These are phyloP conservation scores for Aspergillus ibericus DNA, from an alignment of 2,329 filamentous ascomycete species.

Conservation along the genomic window DNA sequence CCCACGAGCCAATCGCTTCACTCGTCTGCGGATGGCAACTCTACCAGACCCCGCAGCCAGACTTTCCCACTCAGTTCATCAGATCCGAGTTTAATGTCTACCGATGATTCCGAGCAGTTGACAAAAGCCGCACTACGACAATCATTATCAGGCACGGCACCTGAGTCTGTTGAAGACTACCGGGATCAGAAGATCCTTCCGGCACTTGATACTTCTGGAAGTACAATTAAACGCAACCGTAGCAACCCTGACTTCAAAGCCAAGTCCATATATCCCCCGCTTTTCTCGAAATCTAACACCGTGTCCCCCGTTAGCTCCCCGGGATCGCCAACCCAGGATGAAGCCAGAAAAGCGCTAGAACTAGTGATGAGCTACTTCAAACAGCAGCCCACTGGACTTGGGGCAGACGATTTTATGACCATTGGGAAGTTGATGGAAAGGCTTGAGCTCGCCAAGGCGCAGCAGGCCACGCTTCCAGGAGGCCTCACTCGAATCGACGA, in stretches of 20 bases:
- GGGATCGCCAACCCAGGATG: constrained; percentile 75
- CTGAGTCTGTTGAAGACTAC: constrained; percentile 55
- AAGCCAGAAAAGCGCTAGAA: constrained; percentile 78
- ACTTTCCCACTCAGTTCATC: constrained; percentile 70
- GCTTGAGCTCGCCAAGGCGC: constrained; percentile 65
- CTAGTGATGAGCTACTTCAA: constrained; percentile 81
- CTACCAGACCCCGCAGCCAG: constrained; percentile 79
- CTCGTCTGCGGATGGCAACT: constrained; percentile 52
- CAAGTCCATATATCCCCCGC: constrained; percentile 42
- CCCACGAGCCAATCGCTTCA: constrained; percentile 53
- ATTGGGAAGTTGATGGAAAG: constrained; percentile 85
- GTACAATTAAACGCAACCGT: constrained; percentile 45
- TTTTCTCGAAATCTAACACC: constrained; percentile 40
- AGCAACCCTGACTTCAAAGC: constrained; percentile 48
- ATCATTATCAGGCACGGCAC: constrained; percentile 43
- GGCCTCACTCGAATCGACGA: constrained; percentile 48
- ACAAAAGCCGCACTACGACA: constrained; percentile 52
- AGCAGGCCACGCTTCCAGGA: constrained; percentile 40
- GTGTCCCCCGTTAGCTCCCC: constrained; percentile 58
- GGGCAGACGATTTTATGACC: constrained; percentile 75
- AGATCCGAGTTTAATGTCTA: constrained; percentile 54
- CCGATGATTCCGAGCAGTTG: constrained; percentile 55
- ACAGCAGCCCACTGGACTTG: constrained; percentile 65
- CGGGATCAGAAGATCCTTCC: constrained; percentile 38
- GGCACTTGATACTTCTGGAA: constrained; percentile 29